Evolutionary conservation across 2,329 filamentous ascomycete species (phyloP).

Genomic region (Pestalotiopsis sp.): DNA sequence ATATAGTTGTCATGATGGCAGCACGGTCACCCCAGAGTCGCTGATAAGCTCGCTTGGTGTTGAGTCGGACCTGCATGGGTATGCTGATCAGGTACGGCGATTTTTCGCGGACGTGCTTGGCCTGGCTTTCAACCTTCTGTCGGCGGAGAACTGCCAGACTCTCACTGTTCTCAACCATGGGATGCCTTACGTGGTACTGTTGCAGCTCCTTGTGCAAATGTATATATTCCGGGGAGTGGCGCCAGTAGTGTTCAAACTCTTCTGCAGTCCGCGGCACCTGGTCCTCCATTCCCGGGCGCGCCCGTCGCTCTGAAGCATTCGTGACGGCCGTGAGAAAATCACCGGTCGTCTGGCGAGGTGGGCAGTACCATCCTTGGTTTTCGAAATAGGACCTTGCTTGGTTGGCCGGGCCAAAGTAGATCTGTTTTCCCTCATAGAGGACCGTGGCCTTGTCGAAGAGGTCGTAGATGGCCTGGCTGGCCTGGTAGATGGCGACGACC

Average conservation of each 20-base stretch:
- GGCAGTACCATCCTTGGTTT: constrained; percentile 69
- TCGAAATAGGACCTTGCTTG: constrained; percentile 69
- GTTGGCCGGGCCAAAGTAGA: constrained; percentile 67
- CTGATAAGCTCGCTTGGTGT: constrained; percentile 53
- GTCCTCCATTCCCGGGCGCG: constrained; percentile 60
- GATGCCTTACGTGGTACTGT: constrained; percentile 49
- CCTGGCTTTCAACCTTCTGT: constrained; percentile 53
- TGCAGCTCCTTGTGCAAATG: constrained; percentile 51
- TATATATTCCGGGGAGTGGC: constrained; percentile 45
- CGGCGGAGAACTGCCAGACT: constrained; percentile 45
- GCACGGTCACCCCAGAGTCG: constrained; percentile 55
- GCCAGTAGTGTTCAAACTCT: constrained; percentile 62
- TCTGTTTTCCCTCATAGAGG: constrained; percentile 68
- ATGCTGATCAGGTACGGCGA: constrained; percentile 62
- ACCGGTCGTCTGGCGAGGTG: constrained; percentile 66
- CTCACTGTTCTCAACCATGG: constrained; percentile 41
- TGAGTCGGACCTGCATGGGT: constrained; percentile 55
- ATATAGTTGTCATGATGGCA: constrained; percentile 46
- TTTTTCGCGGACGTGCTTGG: constrained; percentile 53
- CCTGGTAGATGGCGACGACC: constrained; percentile 71
- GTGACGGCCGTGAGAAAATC: constrained; percentile 74
- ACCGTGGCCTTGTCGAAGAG: constrained; percentile 46
- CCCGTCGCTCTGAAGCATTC: constrained; percentile 61
- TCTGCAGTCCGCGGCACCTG: constrained; percentile 69
- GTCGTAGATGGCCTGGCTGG: constrained; percentile 12